Conservation (phyloP, 805 yeast species). For the Tanozyma kutaoensis region DNA sequence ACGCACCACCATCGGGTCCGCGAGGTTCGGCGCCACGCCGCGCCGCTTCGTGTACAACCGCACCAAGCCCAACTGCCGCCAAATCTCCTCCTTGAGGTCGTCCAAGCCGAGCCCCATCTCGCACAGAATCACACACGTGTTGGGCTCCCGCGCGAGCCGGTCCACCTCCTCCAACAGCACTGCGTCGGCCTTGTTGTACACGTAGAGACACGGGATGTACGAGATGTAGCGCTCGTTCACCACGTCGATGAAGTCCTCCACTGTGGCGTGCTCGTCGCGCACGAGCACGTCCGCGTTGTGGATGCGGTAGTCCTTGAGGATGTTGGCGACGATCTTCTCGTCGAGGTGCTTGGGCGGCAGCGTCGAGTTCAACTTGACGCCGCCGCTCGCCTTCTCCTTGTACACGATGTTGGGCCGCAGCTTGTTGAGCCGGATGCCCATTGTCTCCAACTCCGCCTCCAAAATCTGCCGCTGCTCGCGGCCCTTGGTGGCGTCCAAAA, state of each 20-base stretch:
- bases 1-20: conserved; percentile 87
- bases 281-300: conserved; percentile 90
- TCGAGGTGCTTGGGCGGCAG: conserved; percentile 73
- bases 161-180: conserved; percentile 92
- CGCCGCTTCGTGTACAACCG: conserved; percentile 82
- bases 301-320: conserved; percentile 75
- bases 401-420: conserved; percentile 64
- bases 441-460: conserved; percentile 83
- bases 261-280: conserved; percentile 78
- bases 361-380: conserved; percentile 70
- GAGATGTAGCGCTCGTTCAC: conserved; percentile 80
- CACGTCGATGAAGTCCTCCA: conserved; percentile 85
- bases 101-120: conserved; percentile 76
- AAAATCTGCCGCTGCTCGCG: conserved; percentile 77
- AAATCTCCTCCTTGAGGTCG: conserved; percentile 83
- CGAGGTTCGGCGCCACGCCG: conserved; percentile 69
- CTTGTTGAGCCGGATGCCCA: conserved; percentile 84
- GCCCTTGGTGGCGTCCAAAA: conserved; percentile 90
- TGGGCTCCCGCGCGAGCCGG: conserved; percentile 80
- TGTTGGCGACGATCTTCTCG: conserved; percentile 64
- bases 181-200: conserved; percentile 90
- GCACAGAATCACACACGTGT: conserved; percentile 90
- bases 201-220: conserved; percentile 84
- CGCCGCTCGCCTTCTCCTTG: conserved; percentile 79
- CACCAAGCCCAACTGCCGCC: conserved; percentile 74